These are phyloP conservation scores for Bretschneidera sinensis DNA, from an alignment of 345 rosid genomes.

Conservation along the genomic window DNA sequence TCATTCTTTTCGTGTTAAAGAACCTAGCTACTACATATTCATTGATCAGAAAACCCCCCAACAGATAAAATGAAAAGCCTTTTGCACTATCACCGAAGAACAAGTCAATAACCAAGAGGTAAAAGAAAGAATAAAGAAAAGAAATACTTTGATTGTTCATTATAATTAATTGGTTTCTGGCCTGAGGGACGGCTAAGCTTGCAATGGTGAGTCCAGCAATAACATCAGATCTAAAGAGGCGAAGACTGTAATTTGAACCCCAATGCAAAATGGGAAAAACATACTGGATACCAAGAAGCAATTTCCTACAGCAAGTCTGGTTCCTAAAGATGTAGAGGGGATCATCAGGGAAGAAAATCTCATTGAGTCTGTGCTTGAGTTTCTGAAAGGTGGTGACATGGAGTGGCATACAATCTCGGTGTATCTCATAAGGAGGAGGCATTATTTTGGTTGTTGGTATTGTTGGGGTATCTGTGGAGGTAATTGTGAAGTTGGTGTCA, in stretches of 20 bases:
- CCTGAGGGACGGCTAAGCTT: slow-evolving; percentile 62
- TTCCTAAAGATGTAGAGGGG: slow-evolving; percentile 41
- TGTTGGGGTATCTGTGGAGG: not conserved
- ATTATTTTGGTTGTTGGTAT: not conserved
- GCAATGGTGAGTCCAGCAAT: slow-evolving; percentile 53
- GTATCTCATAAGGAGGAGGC: slow-evolving; percentile 1
- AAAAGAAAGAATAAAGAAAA: not conserved
- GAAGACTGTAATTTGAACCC: slow-evolving; percentile 36
- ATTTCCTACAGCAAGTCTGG: slow-evolving; percentile 27
- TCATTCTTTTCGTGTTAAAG: no score
- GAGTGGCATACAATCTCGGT: slow-evolving; percentile 11
- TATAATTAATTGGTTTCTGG: not conserved
- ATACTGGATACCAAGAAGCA: slow-evolving; percentile 36
- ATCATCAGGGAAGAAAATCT: slow-evolving; percentile 50
- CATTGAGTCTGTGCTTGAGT: slow-evolving; percentile 13
- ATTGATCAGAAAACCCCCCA: no score
- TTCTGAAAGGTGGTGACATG: slow-evolving; percentile 5
- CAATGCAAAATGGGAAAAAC: slow-evolving; percentile 43
- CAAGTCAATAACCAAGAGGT: no score
- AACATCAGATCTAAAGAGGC: slow-evolving; percentile 35
- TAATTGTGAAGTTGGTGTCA: not conserved
- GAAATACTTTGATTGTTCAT: not conserved
- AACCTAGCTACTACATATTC: no score
- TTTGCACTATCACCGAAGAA: no score
- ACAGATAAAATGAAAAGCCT: no score